These are phyloP conservation scores for Leonotis leonurus DNA, from an alignment of 257 asterid species.

Conservation along the genomic window DNA sequence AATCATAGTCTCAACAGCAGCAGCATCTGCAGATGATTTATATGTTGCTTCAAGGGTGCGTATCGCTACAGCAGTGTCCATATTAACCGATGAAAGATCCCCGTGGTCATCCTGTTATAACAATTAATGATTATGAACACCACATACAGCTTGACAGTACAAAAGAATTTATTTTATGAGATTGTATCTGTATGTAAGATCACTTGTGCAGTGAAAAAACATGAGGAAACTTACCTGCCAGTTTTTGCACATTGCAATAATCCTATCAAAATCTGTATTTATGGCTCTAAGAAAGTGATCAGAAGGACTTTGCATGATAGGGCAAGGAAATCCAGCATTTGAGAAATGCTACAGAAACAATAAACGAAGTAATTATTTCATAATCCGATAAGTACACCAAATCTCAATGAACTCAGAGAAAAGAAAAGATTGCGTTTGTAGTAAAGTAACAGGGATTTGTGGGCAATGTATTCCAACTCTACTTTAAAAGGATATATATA, in stretches of 20 bases:
- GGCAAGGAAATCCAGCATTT: conserved; percentile 99
- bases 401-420: too few relatives aligned
- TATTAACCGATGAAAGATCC: conserved; percentile 87
- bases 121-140: conserved; percentile 6
- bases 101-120: conserved; percentile 84
- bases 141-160: background rate
- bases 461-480: conserved; percentile 3
- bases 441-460: too few relatives aligned
- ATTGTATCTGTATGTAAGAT: too few relatives aligned
- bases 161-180: too few relatives aligned
- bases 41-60: conserved; percentile 97
- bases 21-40: conserved; percentile 86
- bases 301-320: conserved; percentile 99
- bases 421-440: too few relatives aligned
- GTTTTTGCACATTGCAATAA: conserved; percentile 97
- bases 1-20: conserved; percentile 83
- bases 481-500: background rate
- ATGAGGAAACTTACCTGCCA: conserved; percentile 71
- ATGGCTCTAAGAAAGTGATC: conserved; percentile 99
- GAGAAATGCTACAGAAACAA: conserved; percentile 79
- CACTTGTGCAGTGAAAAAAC: background rate
- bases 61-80: conserved; percentile 99
- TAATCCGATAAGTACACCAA: background rate
- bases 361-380: conserved; percentile 1
- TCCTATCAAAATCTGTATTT: conserved; percentile 93